phyloP scores from a whole-genome alignment of 106 monocot species.

The Vanilla planifolia region DNA sequence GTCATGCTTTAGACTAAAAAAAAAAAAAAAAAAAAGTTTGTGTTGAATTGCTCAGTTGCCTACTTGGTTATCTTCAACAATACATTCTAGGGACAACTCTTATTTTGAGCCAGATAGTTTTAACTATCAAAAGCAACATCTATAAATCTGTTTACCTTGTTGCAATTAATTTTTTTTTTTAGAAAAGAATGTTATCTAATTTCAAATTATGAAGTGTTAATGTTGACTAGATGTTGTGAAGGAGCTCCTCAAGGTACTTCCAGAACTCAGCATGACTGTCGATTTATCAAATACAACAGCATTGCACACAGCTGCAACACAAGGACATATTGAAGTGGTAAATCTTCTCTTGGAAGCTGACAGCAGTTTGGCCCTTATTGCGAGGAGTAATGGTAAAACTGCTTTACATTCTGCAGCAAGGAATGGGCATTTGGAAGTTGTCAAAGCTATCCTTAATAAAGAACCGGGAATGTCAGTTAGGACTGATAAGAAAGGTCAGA shows the following conservation, averaged over 20 bases:
- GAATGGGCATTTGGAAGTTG: background rate
- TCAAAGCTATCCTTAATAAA: background rate
- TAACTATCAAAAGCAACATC: no score
- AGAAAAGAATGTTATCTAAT: background rate
- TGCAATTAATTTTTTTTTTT: no score
- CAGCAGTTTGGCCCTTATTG: slow-evolving; percentile 4
- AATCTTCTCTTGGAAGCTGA: slow-evolving; percentile 8
- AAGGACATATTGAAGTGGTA: slow-evolving; percentile 4
- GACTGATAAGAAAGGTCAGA: slow-evolving; percentile 7
- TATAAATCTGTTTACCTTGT: no score
- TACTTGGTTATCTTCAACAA: no score
- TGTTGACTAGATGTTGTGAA: slow-evolving; percentile 11
- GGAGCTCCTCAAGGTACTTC: slow-evolving; percentile 2
- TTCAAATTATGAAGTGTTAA: slow-evolving; percentile 4
- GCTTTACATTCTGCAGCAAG: background rate
- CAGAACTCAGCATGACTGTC: slow-evolving; percentile 6
- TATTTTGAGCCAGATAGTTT: no score
- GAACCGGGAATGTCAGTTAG: background rate
- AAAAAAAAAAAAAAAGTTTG: no score
- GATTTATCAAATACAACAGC: slow-evolving; percentile 10
- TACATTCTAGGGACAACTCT: no score
- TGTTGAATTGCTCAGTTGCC: no score
- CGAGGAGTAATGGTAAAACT: slow-evolving; percentile 1
- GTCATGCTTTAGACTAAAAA: no score
- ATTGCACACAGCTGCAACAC: slow-evolving; percentile 5